phyloP scores from a whole-genome alignment of 2,329 filamentous ascomycete genomes.

The Fusarium mexicanum region DNA sequence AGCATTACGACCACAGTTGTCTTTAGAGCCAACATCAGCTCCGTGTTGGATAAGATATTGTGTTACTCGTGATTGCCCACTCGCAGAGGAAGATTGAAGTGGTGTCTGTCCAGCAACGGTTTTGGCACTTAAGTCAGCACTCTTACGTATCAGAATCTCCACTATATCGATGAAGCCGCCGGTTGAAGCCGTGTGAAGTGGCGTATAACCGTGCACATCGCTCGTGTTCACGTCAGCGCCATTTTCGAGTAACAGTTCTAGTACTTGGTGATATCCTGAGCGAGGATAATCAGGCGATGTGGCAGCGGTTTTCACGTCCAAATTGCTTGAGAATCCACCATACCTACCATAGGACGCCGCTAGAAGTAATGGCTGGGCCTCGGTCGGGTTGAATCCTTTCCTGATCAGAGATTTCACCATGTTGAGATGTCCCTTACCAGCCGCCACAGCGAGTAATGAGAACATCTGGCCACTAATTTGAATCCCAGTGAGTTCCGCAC shows the following conservation, averaged over 20 bases:
- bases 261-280: accelerated
- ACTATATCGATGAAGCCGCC: accelerated
- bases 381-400: accelerated
- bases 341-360: accelerated
- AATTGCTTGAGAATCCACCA: accelerated
- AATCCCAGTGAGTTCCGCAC: accelerated
- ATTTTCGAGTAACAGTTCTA: accelerated
- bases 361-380: accelerated
- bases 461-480: accelerated
- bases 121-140: accelerated
- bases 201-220: accelerated
- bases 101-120: accelerated
- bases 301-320: too few relatives aligned
- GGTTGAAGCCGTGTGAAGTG: accelerated
- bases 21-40: neutral
- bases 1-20: accelerated
- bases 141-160: accelerated
- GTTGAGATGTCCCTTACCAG: accelerated
- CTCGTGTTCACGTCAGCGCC: neutral
- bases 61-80: accelerated
- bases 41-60: accelerated
- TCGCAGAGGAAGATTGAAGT: accelerated
- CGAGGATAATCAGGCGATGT: too few relatives aligned
- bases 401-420: accelerated
- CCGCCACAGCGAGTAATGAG: neutral